Percentiles rank a stretch among this genome's conserved stretches.
phyloP scores from a whole-genome alignment of 2,329 filamentous ascomycete species.

The Claviceps monticola region DNA sequence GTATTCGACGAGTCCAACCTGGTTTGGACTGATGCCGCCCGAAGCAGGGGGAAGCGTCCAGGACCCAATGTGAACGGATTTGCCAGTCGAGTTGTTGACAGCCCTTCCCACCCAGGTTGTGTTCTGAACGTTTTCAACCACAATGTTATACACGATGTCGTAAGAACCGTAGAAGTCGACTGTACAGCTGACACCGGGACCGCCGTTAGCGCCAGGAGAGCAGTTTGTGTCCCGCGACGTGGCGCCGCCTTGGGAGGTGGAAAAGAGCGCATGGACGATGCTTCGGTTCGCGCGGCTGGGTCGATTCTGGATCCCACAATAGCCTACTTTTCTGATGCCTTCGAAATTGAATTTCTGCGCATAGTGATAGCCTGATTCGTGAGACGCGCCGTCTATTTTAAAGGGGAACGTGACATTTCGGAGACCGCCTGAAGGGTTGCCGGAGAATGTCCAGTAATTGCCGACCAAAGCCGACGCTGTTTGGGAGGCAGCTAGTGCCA shows the following conservation, averaged over 20 bases:
- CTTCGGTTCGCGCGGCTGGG: neutral
- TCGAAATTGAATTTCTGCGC: conserved; percentile 12
- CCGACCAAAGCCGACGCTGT: neutral
- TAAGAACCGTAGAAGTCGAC: neutral
- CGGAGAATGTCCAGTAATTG: neutral
- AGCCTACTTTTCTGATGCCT: neutral
- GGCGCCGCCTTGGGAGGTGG: neutral
- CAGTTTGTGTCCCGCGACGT: neutral
- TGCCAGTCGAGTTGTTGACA: neutral
- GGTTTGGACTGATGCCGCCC: neutral
- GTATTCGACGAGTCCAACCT: neutral
- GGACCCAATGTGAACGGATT: neutral
- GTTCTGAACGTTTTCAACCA: neutral
- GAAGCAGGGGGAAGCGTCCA: neutral
- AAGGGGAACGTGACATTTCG: conserved; percentile 10
- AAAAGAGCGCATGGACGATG: neutral
- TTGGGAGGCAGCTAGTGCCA: neutral
- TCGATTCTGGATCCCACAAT: neutral
- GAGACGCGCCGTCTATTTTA: conserved; percentile 9
- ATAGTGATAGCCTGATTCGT: conserved; percentile 12
- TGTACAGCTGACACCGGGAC: neutral
- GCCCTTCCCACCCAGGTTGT: neutral
- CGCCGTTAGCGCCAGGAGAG: neutral
- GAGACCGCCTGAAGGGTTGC: neutral
- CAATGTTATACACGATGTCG: neutral